A percentile compares a stretch with the other conserved stretches of the same genome.
phyloP scores from a whole-genome alignment of 495 filamentous ascomycete species.

The Bombardia bombarda region DNA sequence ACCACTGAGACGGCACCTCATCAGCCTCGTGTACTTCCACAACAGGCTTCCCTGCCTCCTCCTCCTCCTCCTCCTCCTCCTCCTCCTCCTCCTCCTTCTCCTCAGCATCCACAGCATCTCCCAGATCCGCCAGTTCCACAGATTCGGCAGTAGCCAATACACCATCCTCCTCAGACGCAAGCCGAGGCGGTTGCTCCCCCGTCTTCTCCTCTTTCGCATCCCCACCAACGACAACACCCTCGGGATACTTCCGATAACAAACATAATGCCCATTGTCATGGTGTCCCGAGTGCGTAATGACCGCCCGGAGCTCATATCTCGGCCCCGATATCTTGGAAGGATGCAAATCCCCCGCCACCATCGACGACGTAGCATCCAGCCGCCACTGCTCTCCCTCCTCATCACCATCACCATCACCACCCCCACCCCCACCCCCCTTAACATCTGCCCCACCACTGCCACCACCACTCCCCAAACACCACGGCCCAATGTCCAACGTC shows the following conservation, averaged over 20 bases:
- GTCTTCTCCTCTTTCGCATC: too few species aligned
- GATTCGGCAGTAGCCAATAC: too few species aligned
- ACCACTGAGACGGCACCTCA: conserved; percentile 53
- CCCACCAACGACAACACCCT: too few species aligned
- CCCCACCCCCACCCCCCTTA: background rate
- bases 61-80: conserved; percentile 1
- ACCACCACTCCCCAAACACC: conserved; percentile 59
- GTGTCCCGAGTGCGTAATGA: conserved; percentile 79
- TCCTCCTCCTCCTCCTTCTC: background rate
- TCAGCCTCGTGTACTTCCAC: background rate
- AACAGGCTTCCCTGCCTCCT: background rate
- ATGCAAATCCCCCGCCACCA: conserved; percentile 48
- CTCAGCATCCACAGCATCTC: background rate
- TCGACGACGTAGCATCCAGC: conserved; percentile 54
- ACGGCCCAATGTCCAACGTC: conserved; percentile 62
- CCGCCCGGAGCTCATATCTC: conserved; percentile 74
- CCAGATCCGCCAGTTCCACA: background rate
- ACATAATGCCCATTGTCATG: conserved; percentile 97
- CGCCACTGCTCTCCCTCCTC: conserved; percentile 52
- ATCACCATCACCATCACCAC: background rate
- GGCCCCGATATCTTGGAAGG: conserved; percentile 40
- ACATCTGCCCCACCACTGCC: conserved; percentile 11
- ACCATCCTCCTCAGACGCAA: too few species aligned
- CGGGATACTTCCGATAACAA: conserved; percentile 67
- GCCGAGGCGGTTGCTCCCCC: too few species aligned